A percentile compares a stretch with the other conserved stretches of the same genome.
Evolutionary conservation across 768 basidiomycete genomes (phyloP).

Genomic region (Lentinus brumalis): DNA sequence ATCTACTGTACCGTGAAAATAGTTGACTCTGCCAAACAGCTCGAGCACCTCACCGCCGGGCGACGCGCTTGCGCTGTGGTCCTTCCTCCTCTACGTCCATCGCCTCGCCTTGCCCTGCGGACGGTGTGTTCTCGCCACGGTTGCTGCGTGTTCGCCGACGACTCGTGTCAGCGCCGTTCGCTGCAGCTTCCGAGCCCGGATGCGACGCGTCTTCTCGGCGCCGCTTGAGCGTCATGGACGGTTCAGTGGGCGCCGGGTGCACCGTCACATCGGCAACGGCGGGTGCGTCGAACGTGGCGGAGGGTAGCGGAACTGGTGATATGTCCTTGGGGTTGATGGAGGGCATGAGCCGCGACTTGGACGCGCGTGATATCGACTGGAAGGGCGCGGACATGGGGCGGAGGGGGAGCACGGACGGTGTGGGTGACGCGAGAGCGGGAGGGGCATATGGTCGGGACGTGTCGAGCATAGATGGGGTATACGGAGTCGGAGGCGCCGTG

Average conservation of each 20-base stretch:
- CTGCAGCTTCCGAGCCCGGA: constrained; percentile 31
- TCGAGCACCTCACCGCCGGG: constrained; percentile 65
- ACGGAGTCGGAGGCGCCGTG: constrained; percentile 27
- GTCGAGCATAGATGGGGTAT: constrained; percentile 28
- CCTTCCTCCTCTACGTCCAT: constrained; percentile 77
- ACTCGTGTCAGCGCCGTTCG: constrained; percentile 35
- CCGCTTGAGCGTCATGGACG: constrained; percentile 47
- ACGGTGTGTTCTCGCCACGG: constrained; percentile 39
- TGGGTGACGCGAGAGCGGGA: constrained; percentile 17
- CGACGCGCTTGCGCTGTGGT: constrained; percentile 73
- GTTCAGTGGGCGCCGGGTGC: constrained; percentile 42
- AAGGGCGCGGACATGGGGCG: constrained; percentile 14
- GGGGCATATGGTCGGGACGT: constrained; percentile 15
- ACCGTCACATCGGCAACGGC: constrained; percentile 30
- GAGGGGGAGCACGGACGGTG: constrained; percentile 21
- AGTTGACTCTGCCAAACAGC: too few relatives aligned
- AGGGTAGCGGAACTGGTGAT: constrained; percentile 26
- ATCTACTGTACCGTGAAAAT: background rate
- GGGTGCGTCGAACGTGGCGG: constrained; percentile 32
- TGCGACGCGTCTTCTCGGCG: constrained; percentile 63
- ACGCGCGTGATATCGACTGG: constrained; percentile 23
- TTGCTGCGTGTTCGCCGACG: constrained; percentile 61
- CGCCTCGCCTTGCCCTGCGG: constrained; percentile 33
- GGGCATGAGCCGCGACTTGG: constrained; percentile 32
- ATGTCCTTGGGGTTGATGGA: constrained; percentile 31